phyloP scores from a whole-genome alignment of 2,329 filamentous ascomycete species.

The Neodidymelliopsis sp. region DNA sequence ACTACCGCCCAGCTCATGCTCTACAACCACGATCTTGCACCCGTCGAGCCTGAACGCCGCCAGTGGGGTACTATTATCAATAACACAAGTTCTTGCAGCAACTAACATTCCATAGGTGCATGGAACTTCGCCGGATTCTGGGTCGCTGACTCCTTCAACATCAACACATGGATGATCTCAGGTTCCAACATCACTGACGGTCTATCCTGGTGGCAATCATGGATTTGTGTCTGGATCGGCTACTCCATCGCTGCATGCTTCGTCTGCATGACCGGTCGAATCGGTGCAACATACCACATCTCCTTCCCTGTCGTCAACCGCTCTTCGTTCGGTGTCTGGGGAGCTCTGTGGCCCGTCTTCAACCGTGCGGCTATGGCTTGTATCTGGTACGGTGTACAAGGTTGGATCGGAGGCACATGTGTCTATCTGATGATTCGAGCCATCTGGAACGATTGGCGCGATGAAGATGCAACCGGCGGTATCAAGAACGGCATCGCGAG shows the following conservation, averaged over 20 bases:
- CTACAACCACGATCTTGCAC: constrained; percentile 81
- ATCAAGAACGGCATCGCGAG: constrained; percentile 73
- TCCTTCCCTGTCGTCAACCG: constrained; percentile 83
- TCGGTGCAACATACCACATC: constrained; percentile 87
- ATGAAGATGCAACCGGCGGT: constrained; percentile 46
- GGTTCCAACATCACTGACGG: constrained; percentile 80
- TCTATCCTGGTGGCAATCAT: constrained; percentile 88
- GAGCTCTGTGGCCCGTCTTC: constrained; percentile 85
- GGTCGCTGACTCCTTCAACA: constrained; percentile 53
- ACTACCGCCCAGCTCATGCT: constrained; percentile 84
- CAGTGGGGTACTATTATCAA: constrained; percentile 69
- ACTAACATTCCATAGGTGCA: constrained; percentile 6
- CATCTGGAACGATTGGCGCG: constrained; percentile 76
- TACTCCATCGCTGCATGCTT: constrained; percentile 80
- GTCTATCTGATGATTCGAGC: constrained; percentile 87
- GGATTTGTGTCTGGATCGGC: constrained; percentile 80
- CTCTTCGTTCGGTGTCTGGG: constrained; percentile 87
- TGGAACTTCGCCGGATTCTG: constrained; percentile 21
- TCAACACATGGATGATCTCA: constrained; percentile 92
- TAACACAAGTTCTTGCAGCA: no score
- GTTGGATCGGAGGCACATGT: constrained; percentile 82
- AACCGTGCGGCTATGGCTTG: constrained; percentile 89
- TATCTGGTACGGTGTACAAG: constrained; percentile 86
- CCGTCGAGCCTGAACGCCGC: constrained; percentile 76
- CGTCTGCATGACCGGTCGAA: constrained; percentile 75